Base-by-base conservation (phyloP, 169 alveolate genomes). In the Cryptosporidium meleagridis region DNA sequence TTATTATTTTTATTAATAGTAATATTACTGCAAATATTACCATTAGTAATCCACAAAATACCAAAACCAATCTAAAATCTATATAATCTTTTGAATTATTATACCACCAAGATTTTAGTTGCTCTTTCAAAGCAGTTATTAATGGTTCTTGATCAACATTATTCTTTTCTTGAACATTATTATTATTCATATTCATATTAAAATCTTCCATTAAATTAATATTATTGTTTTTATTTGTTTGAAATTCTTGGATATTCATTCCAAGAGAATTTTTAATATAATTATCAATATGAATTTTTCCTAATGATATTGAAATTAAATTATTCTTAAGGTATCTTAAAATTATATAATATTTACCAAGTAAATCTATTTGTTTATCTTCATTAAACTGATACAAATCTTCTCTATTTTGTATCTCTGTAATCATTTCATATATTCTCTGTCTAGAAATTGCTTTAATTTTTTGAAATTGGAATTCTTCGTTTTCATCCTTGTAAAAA, bases 201-300 rank as follows among this genome's bases (percentile, higher is more conserved):
- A 16, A 31, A 12, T 39, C 29, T 69, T n/a, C 55, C 8, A 33
- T 29, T n/a, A 29, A 12, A 37, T 71, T 21, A 29, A 23, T 55
- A 53, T 31, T 31, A 0, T 0, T 33, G 2, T 37, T n/a, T 26
- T 73, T 21, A 3, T 5, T 1, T 8, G n/a, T 21, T 6, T 55
- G 45, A 37, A 31, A 33, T 37, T 39, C 37, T 29, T 53, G 7
- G 0, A 39, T 21, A 41, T 51, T 80, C n/a, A 14, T 44, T 65
- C 72, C 72, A 12, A 59, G 37, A n/a, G 62, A 65, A 53, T 61
- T 41, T 39, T 65, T 59, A 12, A 80, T 26, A 26, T 80, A 62
- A 41, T 45, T 80, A 80, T 80, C 89, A 31, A 62, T 44, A 12
- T 80, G 31, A 9, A 62, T 18, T 39, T 65, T 80, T 23, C 89